phyloP scores from a whole-genome alignment of 306 rosid genomes.

The Quillaja saponaria region DNA sequence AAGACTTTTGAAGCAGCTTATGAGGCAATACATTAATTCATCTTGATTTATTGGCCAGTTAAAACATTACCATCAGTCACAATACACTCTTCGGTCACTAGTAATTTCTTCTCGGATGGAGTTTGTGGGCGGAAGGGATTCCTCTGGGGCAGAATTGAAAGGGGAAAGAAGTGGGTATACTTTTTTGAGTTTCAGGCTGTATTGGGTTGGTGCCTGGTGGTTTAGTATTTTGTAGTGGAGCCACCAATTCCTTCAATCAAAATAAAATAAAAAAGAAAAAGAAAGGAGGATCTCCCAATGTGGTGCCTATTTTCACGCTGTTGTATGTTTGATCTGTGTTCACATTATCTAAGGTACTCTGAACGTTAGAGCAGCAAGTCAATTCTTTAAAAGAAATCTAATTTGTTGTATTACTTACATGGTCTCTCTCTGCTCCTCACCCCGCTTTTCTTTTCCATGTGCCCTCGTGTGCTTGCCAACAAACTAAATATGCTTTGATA shows the following conservation, averaged over 20 bases:
- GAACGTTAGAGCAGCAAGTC: conserved; percentile 38
- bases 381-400: conserved; percentile 39
- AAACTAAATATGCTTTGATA: no score
- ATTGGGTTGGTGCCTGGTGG: conserved; percentile 42
- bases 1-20: conserved; percentile 34
- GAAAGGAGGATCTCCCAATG: conserved; percentile 49
- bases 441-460: not conserved
- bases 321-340: conserved; percentile 45
- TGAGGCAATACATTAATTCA: conserved; percentile 34
- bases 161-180: conserved; percentile 33
- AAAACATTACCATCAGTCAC: conserved; percentile 30
- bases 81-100: conserved; percentile 48
- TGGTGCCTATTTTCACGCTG: conserved; percentile 40
- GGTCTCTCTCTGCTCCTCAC: conserved; percentile 10
- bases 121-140: conserved; percentile 23
- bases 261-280: no score
- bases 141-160: conserved; percentile 32
- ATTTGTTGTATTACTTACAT: not conserved
- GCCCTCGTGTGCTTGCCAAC: no score
- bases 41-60: conserved; percentile 22
- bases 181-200: conserved; percentile 32
- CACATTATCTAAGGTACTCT: conserved; percentile 27
- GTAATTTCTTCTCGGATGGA: conserved; percentile 32
- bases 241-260: conserved; percentile 42
- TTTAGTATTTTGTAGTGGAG: conserved; percentile 36